Conservation (phyloP, 2,329 filamentous ascomycete species). For the Talaromyces sp. region DNA sequence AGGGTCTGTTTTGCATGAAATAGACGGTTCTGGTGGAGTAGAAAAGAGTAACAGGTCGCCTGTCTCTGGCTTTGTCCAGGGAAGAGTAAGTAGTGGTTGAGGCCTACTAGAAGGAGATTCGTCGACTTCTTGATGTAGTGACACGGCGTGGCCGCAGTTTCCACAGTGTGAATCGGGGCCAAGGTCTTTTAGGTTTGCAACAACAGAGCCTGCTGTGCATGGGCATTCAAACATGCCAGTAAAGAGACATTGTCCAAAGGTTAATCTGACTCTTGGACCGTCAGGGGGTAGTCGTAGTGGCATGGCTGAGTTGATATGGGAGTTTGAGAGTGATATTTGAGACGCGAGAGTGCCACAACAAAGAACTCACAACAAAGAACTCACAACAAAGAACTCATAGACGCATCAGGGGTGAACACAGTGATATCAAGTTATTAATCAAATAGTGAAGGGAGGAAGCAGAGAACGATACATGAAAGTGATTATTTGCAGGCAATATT, state of each 20-base stretch:
- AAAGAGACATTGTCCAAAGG: slow-evolving; percentile 1
- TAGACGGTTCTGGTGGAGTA: background rate
- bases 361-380: background rate
- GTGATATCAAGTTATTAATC: background rate
- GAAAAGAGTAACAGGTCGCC: background rate
- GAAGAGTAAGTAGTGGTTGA: background rate
- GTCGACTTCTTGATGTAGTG: background rate
- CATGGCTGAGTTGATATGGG: background rate
- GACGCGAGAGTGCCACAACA: too few relatives aligned
- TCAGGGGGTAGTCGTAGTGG: background rate
- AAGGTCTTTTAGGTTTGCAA: background rate
- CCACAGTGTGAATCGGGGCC: background rate
- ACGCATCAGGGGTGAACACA: background rate
- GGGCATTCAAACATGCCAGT: slow-evolving; percentile 4
- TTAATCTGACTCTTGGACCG: background rate
- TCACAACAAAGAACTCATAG: background rate
- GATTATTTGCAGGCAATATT: background rate
- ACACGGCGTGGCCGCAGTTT: background rate
- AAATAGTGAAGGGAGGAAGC: background rate
- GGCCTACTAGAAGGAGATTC: background rate
- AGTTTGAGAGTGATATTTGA: background rate
- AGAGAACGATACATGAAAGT: background rate
- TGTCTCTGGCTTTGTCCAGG: background rate
- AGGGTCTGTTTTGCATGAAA: background rate
- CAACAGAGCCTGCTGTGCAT: background rate